A percentile compares a stretch with the other conserved stretches of the same genome.
Conservation (phyloP, 2,329 filamentous ascomycete species). For the Pseudonectria foliicola region DNA sequence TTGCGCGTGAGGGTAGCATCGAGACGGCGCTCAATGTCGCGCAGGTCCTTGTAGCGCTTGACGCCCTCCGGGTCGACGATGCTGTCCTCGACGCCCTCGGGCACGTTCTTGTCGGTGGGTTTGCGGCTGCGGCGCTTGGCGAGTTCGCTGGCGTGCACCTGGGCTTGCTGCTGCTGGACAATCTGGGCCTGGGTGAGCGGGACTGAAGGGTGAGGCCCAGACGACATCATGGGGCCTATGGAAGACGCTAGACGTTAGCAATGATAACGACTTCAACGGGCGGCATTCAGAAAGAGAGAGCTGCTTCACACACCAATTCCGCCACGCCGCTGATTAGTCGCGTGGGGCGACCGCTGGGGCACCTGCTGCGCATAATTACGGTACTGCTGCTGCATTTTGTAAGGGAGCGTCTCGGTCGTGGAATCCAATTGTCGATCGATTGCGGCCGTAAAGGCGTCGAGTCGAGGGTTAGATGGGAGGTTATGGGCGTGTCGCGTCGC, state of each 20-base stretch:
- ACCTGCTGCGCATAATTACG: constrained; percentile 44
- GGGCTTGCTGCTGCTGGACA: constrained; percentile 43
- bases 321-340: constrained; percentile 41
- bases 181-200: constrained; percentile 49
- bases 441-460: constrained; percentile 4
- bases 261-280: constrained; percentile 1
- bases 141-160: constrained; percentile 52
- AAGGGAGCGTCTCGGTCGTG: background rate
- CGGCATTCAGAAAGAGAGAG: no score
- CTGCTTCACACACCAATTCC: constrained; percentile 42
- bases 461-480: constrained; percentile 4
- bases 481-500: constrained; percentile 20
- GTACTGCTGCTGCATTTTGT: constrained; percentile 48
- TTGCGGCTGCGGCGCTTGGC: constrained; percentile 78
- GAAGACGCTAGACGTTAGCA: constrained; percentile 8
- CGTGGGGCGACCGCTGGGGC: constrained; percentile 42
- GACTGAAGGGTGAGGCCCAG: constrained; percentile 43
- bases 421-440: constrained; percentile 4
- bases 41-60: constrained; percentile 72
- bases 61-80: constrained; percentile 72
- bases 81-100: constrained; percentile 78
- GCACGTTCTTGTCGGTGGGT: constrained; percentile 91
- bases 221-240: constrained; percentile 51
- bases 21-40: constrained; percentile 78
- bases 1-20: constrained; percentile 95